Evolutionary conservation across 306 rosid species (phyloP).

Genomic region (Canavalia gladiata): DNA sequence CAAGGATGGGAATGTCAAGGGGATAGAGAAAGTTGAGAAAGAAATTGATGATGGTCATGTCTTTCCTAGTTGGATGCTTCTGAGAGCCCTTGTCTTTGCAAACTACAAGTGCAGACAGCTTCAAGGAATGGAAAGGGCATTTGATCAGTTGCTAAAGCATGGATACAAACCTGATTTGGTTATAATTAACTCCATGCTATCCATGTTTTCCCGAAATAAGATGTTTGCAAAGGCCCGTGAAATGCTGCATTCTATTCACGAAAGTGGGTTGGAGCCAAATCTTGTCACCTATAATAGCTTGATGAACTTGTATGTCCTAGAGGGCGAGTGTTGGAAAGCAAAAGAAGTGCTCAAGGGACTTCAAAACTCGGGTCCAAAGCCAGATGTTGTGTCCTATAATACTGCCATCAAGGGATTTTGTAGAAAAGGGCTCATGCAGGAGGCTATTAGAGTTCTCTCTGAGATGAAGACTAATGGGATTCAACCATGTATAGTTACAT

Average conservation of each 20-base stretch:
- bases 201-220: slow-evolving; percentile 74
- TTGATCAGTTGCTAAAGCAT: slow-evolving; percentile 65
- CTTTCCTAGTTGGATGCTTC: slow-evolving; percentile 87
- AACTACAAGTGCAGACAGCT: slow-evolving; percentile 83
- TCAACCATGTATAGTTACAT: slow-evolving; percentile 84
- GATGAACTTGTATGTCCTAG: slow-evolving; percentile 88
- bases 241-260: slow-evolving; percentile 66
- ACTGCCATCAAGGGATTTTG: slow-evolving; percentile 93
- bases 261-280: slow-evolving; percentile 79
- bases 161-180: slow-evolving; percentile 94
- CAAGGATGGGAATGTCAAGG: slow-evolving; percentile 76
- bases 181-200: slow-evolving; percentile 81
- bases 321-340: slow-evolving; percentile 92
- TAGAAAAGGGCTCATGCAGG: slow-evolving; percentile 87
- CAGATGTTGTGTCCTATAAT: slow-evolving; percentile 88
- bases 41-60: slow-evolving; percentile 78
- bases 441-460: slow-evolving; percentile 78
- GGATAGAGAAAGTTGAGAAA: slow-evolving; percentile 74
- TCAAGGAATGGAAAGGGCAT: slow-evolving; percentile 88
- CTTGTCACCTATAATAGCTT: slow-evolving; percentile 82
- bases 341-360: slow-evolving; percentile 83
- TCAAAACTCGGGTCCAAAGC: slow-evolving; percentile 67
- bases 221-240: slow-evolving; percentile 73
- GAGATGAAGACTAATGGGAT: slow-evolving; percentile 84
- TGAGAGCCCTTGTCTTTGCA: slow-evolving; percentile 82